phyloP scores from a whole-genome alignment of 2,329 filamentous ascomycete species.

The Penicillium sp. region DNA sequence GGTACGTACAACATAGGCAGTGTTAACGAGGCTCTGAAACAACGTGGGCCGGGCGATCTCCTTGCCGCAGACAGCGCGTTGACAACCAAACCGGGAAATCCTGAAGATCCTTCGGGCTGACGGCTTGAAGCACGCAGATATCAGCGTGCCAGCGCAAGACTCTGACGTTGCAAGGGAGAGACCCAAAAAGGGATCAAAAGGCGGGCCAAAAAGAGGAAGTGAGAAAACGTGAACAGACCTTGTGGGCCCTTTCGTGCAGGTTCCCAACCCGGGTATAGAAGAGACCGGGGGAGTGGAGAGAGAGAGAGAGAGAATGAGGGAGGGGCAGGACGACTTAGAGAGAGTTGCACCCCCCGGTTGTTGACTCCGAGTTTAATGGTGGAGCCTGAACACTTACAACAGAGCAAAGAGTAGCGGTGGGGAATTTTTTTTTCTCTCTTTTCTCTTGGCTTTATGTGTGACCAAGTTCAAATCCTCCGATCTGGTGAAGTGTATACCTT shows the following conservation, averaged over 20 bases:
- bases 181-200: background rate
- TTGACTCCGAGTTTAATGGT: slow-evolving; percentile 41
- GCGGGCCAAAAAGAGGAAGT: slow-evolving; percentile 2
- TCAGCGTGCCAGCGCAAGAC: slow-evolving; percentile 2
- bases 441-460: background rate
- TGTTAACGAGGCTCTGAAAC: slow-evolving; percentile 10
- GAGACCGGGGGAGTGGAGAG: slow-evolving; percentile 8
- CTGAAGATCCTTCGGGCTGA: slow-evolving; percentile 7
- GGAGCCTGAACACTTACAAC: background rate
- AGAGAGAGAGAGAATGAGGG: too few relatives aligned
- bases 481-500: too few relatives aligned
- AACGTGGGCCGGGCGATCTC: slow-evolving; percentile 9
- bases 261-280: slow-evolving; percentile 8
- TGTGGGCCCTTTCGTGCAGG: slow-evolving; percentile 7
- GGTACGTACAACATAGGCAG: too few relatives aligned
- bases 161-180: background rate
- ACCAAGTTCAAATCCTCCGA: slow-evolving; percentile 7
- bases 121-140: background rate
- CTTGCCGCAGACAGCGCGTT: slow-evolving; percentile 9
- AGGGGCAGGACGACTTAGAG: background rate
- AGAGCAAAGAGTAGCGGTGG: slow-evolving; percentile 8
- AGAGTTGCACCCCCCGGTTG: slow-evolving; percentile 9
- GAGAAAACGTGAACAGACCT: slow-evolving; percentile 1
- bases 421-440: background rate
- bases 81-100: slow-evolving; percentile 3